Conservation (phyloP, 2,329 filamentous ascomycete genomes). For the Aspergillus glaucus region DNA sequence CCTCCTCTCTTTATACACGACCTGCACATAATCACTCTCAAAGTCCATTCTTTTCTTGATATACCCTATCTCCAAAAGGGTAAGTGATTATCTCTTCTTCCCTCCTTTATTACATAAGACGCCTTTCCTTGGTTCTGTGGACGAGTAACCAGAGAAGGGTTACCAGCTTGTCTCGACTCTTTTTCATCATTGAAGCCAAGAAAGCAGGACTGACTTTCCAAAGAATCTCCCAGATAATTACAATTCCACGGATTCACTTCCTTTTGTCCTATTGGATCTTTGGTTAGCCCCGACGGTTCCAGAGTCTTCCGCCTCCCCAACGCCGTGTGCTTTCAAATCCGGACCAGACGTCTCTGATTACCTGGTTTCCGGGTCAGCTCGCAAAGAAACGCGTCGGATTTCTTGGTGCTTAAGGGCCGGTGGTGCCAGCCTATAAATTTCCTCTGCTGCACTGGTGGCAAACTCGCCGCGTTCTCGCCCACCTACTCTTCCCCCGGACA, state of each 20-base stretch:
- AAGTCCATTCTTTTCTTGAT: no score
- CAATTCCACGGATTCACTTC: background rate
- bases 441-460: slow-evolving; percentile 21
- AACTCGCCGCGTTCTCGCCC: slow-evolving; percentile 8
- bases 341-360: slow-evolving; percentile 15
- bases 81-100: no score
- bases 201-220: background rate
- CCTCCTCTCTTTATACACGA: no score
- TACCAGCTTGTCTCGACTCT: no score
- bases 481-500: background rate
- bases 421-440: slow-evolving; percentile 23
- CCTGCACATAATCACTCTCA: no score
- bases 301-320: background rate
- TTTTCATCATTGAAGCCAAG: no score
- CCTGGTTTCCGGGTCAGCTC: background rate
- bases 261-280: background rate
- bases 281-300: background rate
- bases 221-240: background rate
- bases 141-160: no score
- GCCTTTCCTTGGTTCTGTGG: no score
- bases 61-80: no score
- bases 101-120: no score
- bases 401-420: slow-evolving; percentile 9
- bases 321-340: background rate
- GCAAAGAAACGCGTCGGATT: slow-evolving; percentile 11